Evolutionary conservation across 2,329 filamentous ascomycete genomes (phyloP).

Genomic region (Colletotrichum sidae): DNA sequence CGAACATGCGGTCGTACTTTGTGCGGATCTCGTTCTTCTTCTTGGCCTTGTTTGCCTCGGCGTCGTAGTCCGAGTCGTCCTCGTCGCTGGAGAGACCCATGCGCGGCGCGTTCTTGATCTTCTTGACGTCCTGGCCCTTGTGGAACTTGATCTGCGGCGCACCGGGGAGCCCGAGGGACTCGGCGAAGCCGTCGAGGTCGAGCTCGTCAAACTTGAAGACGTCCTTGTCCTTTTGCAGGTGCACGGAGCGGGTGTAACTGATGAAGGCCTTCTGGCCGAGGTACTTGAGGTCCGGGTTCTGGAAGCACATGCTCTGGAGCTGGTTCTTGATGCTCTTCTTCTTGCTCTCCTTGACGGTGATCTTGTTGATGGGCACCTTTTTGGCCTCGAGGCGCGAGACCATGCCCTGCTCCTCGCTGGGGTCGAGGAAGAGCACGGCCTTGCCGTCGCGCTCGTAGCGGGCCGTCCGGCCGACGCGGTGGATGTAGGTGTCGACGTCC

Average conservation of each 20-base stretch:
- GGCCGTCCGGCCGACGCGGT: slow-evolving; percentile 94
- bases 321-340: slow-evolving; percentile 87
- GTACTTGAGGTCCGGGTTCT: slow-evolving; percentile 93
- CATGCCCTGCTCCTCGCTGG: slow-evolving; percentile 94
- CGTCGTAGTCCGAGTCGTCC: slow-evolving; percentile 61
- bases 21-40: slow-evolving; percentile 84
- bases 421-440: slow-evolving; percentile 91
- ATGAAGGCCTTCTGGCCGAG: slow-evolving; percentile 96
- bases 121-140: slow-evolving; percentile 89
- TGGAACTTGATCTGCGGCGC: slow-evolving; percentile 93
- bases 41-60: slow-evolving; percentile 62
- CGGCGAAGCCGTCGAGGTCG: slow-evolving; percentile 86
- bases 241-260: slow-evolving; percentile 86
- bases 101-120: slow-evolving; percentile 86
- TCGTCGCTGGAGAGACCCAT: slow-evolving; percentile 73
- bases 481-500: slow-evolving; percentile 97
- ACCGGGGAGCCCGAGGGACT: slow-evolving; percentile 88
- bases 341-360: slow-evolving; percentile 90
- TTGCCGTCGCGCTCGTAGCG: slow-evolving; percentile 88
- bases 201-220: slow-evolving; percentile 88
- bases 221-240: slow-evolving; percentile 91
- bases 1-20: slow-evolving; percentile 98
- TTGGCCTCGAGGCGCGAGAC: slow-evolving; percentile 85
- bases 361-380: slow-evolving; percentile 87
- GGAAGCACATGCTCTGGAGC: slow-evolving; percentile 94